A percentile compares a stretch with the other conserved stretches of the same genome.
Evolutionary conservation across 2,329 filamentous ascomycete genomes (phyloP).

Genomic region (Erysiphe neolycopersici): DNA sequence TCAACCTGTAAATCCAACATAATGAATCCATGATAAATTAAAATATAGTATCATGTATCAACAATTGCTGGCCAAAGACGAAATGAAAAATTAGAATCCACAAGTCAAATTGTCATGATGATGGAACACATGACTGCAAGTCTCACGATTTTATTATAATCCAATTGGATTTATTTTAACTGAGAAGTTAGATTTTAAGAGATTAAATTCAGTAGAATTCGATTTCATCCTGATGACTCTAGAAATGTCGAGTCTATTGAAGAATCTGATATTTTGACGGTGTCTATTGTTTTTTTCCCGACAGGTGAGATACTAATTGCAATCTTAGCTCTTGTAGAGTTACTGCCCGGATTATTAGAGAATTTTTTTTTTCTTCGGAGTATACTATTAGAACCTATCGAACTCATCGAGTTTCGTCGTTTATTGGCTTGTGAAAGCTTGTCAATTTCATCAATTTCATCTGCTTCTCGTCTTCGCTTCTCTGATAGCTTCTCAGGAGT

Average conservation of each 20-base stretch:
- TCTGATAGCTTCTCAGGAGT: constrained; percentile 60
- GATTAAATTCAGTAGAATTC: too few species aligned
- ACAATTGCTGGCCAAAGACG: too few species aligned
- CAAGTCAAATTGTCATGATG: too few species aligned
- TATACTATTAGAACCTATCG: constrained; percentile 8
- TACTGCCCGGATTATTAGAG: constrained; percentile 14
- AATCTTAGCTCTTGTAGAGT: constrained; percentile 22
- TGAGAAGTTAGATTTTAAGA: too few species aligned
- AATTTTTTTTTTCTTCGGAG: constrained; percentile 21
- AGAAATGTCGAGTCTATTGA: neutral
- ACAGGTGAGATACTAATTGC: constrained; percentile 27
- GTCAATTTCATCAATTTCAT: constrained; percentile 76
- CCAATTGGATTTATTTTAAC: too few species aligned
- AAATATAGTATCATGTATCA: too few species aligned
- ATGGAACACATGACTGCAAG: too few species aligned
- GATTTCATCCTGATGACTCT: too few species aligned
- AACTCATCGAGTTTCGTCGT: constrained; percentile 27
- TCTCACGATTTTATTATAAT: too few species aligned
- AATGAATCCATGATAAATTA: too few species aligned
- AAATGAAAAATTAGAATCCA: too few species aligned
- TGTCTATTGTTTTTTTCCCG: constrained; percentile 13
- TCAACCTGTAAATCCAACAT: too few species aligned
- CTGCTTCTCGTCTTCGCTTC: constrained; percentile 75
- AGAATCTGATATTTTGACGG: constrained; percentile 1
- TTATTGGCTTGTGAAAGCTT: constrained; percentile 40